phyloP scores from a whole-genome alignment of 2,329 filamentous ascomycete genomes.

The Thielaviopsis cerberus region DNA sequence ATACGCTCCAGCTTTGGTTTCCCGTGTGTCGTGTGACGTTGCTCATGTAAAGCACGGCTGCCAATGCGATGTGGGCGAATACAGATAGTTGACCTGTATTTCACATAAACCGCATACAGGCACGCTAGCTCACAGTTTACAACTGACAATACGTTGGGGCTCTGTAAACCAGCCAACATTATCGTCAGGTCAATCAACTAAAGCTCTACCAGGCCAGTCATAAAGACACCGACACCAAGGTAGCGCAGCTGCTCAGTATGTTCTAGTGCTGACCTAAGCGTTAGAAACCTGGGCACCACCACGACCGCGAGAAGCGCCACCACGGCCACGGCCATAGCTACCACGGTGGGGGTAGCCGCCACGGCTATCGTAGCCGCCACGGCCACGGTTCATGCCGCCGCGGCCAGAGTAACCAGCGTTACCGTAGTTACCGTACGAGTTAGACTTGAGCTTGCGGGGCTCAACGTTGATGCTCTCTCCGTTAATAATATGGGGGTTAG shows the following conservation, averaged over 20 bases:
- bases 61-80: too few relatives aligned
- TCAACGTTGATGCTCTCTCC: slow-evolving; percentile 73
- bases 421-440: slow-evolving; percentile 51
- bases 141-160: too few relatives aligned
- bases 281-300: slow-evolving; percentile 38
- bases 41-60: too few relatives aligned
- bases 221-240: background rate
- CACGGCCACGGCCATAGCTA: slow-evolving; percentile 45
- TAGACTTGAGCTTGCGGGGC: slow-evolving; percentile 63
- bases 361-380: slow-evolving; percentile 42
- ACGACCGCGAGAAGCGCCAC: slow-evolving; percentile 45
- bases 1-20: too few relatives aligned
- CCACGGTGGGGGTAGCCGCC: slow-evolving; percentile 42
- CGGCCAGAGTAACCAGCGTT: slow-evolving; percentile 44
- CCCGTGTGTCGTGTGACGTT: too few relatives aligned
- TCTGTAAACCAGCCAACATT: too few relatives aligned
- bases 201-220: background rate
- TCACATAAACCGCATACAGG: too few relatives aligned
- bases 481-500: slow-evolving; percentile 72
- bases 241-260: background rate
- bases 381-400: slow-evolving; percentile 37
- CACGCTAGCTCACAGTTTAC: too few relatives aligned
- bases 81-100: too few relatives aligned
- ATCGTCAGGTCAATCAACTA: too few relatives aligned
- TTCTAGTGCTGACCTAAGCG: slow-evolving; percentile 20